Conservation (phyloP, 148 eudicot species). For the Rhododendron mucronatum region DNA sequence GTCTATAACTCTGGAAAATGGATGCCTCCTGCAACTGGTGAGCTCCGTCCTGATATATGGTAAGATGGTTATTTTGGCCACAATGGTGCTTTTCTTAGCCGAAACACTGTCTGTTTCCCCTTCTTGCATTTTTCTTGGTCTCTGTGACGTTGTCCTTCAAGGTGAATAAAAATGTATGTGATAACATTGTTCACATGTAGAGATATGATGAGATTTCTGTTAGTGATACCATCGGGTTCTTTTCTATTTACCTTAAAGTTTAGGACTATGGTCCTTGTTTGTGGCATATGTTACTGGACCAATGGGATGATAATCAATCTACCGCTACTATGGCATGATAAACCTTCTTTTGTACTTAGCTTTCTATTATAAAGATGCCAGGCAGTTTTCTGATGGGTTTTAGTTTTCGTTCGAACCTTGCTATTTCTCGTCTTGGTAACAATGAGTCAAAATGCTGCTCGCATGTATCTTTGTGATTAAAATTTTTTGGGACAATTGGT, state of each 20-base stretch:
- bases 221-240: background rate
- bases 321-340: background rate
- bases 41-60: conserved; percentile 97
- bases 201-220: background rate
- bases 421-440: background rate
- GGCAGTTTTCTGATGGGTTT: background rate
- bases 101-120: background rate
- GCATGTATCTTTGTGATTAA: background rate
- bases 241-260: background rate
- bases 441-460: background rate
- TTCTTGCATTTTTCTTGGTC: background rate
- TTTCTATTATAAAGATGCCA: background rate
- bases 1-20: conserved; percentile 93
- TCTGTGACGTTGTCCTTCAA: background rate
- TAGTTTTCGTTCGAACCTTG: background rate
- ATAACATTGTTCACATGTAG: background rate
- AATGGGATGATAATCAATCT: background rate
- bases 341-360: background rate
- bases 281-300: background rate
- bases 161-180: background rate
- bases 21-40: conserved; percentile 98
- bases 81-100: background rate
- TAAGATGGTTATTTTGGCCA: conserved; percentile 23
- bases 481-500: background rate
- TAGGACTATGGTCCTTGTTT: background rate